phyloP scores from a whole-genome alignment of 352 stramenopile genomes.

The Pythium sukuiense region DNA sequence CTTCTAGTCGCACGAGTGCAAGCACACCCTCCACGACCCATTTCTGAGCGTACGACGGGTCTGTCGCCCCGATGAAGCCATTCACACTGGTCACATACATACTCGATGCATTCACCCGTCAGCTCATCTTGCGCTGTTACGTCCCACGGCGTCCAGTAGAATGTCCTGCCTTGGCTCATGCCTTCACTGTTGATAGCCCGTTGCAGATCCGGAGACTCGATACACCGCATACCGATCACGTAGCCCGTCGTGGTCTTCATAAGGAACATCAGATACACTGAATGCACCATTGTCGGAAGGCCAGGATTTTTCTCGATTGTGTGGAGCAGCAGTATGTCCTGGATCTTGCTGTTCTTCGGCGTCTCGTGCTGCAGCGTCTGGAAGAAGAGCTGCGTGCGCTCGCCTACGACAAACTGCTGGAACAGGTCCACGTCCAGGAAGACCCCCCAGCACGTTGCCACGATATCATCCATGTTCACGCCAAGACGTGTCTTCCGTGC shows the following conservation, averaged over 20 bases:
- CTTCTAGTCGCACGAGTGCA: neutral
- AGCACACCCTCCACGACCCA: neutral
- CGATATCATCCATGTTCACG: neutral
- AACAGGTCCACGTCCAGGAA: neutral
- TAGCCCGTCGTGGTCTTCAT: neutral
- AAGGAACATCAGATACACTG: neutral
- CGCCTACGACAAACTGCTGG: neutral
- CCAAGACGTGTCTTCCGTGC: neutral
- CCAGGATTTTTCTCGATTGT: neutral
- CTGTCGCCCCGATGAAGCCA: neutral
- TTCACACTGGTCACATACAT: neutral
- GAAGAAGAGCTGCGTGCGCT: neutral
- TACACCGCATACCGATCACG: neutral
- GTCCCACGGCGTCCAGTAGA: neutral
- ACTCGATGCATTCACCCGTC: neutral
- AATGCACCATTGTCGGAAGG: neutral
- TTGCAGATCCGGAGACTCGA: neutral
- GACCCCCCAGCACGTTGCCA: neutral
- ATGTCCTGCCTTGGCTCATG: neutral
- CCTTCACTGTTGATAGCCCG: neutral
- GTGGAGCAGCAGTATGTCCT: neutral
- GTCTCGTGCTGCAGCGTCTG: neutral
- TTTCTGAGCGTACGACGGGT: neutral
- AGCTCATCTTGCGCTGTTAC: neutral
- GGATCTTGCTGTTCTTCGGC: neutral